Percentiles rank a stretch among this genome's conserved stretches.
Evolutionary conservation across 139 green algal genomes (phyloP).

Genomic region (Penium margaritaceum): DNA sequence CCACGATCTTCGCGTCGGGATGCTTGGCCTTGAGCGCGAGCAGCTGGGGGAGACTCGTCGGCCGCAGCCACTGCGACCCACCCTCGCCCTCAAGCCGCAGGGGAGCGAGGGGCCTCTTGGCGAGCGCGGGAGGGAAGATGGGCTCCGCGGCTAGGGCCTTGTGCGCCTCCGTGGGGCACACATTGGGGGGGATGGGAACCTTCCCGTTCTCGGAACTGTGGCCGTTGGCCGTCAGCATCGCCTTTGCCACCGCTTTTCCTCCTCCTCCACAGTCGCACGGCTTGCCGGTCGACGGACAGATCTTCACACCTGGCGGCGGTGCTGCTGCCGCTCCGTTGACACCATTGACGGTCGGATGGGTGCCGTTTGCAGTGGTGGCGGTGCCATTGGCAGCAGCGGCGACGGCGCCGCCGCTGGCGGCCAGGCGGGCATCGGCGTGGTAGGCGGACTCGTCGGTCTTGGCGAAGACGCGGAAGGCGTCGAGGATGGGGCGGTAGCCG

Average conservation of each 20-base stretch:
- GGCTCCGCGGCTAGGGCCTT: constrained; percentile 55
- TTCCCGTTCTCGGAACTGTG: too few relatives aligned
- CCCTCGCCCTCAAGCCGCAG: constrained; percentile 52
- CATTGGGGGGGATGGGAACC: too few relatives aligned
- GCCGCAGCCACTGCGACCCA: constrained; percentile 50
- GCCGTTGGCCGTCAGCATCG: too few relatives aligned
- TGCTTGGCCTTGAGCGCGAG: constrained; percentile 55
- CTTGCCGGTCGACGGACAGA: constrained; percentile 71
- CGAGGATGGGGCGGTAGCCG: constrained; percentile 89
- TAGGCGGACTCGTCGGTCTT: constrained; percentile 50
- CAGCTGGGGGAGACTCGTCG: constrained; percentile 63
- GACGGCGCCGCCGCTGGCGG: too few relatives aligned
- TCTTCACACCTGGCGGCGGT: too few relatives aligned
- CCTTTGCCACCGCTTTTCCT: too few relatives aligned
- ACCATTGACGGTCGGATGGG: too few relatives aligned
- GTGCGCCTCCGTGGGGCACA: background rate
- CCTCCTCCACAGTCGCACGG: constrained; percentile 78
- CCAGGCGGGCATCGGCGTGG: background rate
- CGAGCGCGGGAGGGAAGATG: constrained; percentile 86
- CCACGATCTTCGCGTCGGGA: constrained; percentile 67
- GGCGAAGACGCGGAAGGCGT: constrained; percentile 86
- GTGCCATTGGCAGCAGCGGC: too few relatives aligned
- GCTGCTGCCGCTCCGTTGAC: too few relatives aligned
- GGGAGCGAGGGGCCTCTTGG: constrained; percentile 34
- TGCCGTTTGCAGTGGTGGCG: too few relatives aligned